phyloP scores from a whole-genome alignment of 805 yeast genomes.

The Wickerhamomyces queroliae region DNA sequence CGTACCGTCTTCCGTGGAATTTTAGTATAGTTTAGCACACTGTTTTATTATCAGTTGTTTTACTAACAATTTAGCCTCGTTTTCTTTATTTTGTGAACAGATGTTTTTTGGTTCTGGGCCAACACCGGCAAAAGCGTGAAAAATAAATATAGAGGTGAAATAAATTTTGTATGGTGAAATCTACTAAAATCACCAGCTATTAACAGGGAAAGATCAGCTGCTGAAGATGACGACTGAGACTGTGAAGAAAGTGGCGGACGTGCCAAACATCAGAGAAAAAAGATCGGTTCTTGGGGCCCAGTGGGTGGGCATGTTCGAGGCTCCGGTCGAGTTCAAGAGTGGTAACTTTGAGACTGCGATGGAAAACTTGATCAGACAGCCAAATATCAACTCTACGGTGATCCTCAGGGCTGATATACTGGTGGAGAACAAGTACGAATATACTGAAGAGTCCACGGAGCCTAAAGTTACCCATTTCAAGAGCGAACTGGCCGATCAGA shows the following conservation, averaged over 20 bases:
- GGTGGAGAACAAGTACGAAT: constrained; percentile 39
- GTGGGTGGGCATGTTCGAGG: constrained; percentile 59
- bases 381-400: constrained; percentile 88
- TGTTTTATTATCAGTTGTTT: too few species aligned
- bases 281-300: constrained; percentile 46
- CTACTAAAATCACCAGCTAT: too few species aligned
- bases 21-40: too few species aligned
- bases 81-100: too few species aligned
- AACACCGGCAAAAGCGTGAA: too few species aligned
- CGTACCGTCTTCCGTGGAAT: too few species aligned
- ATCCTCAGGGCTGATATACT: constrained; percentile 83
- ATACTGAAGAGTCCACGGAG: constrained; percentile 18
- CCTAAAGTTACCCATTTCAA: constrained; percentile 20
- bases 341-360: constrained; percentile 69
- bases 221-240: background rate
- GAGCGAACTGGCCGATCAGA: constrained; percentile 19
- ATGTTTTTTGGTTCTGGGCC: too few species aligned
- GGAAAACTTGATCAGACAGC: constrained; percentile 73
- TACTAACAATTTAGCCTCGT: too few species aligned
- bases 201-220: too few species aligned
- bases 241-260: constrained; percentile 17
- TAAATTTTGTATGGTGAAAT: too few species aligned
- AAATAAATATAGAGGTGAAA: too few species aligned
- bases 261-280: constrained; percentile 32
- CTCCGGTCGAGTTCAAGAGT: constrained; percentile 40